These are phyloP conservation scores for Babesia ovis DNA, from an alignment of 169 alveolate species.

Conservation along the genomic window DNA sequence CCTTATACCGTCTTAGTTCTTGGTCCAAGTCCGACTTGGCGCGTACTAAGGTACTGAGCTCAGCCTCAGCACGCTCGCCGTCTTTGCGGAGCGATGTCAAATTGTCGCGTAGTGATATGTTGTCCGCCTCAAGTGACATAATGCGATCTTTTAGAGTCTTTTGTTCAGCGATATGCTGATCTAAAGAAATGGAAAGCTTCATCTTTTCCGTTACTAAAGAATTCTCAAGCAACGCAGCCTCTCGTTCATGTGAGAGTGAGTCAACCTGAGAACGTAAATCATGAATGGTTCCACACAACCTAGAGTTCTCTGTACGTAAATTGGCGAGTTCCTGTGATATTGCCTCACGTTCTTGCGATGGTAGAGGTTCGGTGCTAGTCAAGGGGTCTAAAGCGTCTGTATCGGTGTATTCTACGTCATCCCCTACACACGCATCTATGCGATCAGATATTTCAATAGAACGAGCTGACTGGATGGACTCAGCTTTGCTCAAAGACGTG, in stretches of 20 bases:
- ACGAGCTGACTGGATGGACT: neutral
- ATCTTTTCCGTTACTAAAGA: constrained; percentile 4
- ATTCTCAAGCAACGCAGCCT: constrained; percentile 6
- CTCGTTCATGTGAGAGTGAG: constrained; percentile 15
- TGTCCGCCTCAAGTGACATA: neutral
- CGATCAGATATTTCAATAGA: neutral
- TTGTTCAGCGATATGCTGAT: constrained; percentile 12
- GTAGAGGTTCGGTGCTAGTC: neutral
- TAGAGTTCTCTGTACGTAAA: neutral
- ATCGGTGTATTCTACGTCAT: neutral
- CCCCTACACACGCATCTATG: constrained; percentile 32
- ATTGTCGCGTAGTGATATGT: neutral
- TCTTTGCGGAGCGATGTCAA: neutral
- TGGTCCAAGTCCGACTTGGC: constrained; percentile 34
- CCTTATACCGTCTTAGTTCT: neutral
- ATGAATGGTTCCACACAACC: neutral
- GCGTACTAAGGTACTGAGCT: neutral
- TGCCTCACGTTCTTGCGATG: constrained; percentile 3
- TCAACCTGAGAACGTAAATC: neutral
- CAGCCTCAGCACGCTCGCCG: constrained; percentile 4
- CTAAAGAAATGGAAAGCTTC: neutral
- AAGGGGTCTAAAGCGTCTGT: neutral
- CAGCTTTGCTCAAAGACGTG: constrained; percentile 5
- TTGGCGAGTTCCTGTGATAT: neutral
- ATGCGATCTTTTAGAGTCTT: neutral